These are phyloP conservation scores for Helminthosporium solani DNA, from an alignment of 2,329 filamentous ascomycete species.

Conservation along the genomic window DNA sequence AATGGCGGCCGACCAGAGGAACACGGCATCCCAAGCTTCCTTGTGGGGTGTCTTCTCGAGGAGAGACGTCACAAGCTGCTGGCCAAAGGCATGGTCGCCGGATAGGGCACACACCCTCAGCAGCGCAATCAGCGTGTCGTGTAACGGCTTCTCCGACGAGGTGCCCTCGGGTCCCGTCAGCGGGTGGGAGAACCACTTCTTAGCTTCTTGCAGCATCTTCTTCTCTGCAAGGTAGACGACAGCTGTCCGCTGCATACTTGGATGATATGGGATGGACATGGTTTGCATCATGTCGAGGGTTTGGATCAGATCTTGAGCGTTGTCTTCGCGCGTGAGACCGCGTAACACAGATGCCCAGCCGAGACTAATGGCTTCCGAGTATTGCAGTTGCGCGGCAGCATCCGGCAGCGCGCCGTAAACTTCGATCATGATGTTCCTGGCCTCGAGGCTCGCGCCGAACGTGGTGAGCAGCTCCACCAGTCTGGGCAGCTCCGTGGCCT, in stretches of 20 bases:
- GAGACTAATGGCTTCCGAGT: conserved; percentile 1
- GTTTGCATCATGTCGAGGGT: conserved; percentile 56
- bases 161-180: conserved; percentile 37
- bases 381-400: conserved; percentile 1
- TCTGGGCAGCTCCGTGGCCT: conserved; percentile 6
- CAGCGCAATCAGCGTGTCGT: conserved; percentile 54
- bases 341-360: conserved; percentile 49
- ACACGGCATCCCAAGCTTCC: conserved; percentile 67
- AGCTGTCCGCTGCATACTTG: conserved; percentile 52
- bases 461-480: conserved; percentile 20
- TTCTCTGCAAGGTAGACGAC: conserved; percentile 62
- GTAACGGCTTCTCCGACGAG: conserved; percentile 7
- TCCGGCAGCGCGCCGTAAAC: conserved; percentile 11
- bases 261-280: conserved; percentile 39
- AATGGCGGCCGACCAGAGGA: conserved; percentile 73
- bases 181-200: conserved; percentile 65
- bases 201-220: conserved; percentile 61
- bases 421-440: conserved; percentile 22
- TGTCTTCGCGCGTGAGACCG: conserved; percentile 63
- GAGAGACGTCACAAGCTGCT: conserved; percentile 48
- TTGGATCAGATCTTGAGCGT: conserved; percentile 59
- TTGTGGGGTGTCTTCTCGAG: conserved; percentile 44
- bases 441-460: conserved; percentile 28
- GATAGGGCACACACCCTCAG: conserved; percentile 56
- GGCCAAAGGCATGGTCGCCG: conserved; percentile 33